phyloP scores from a whole-genome alignment of 306 rosid genomes.

The Malus orientalis region DNA sequence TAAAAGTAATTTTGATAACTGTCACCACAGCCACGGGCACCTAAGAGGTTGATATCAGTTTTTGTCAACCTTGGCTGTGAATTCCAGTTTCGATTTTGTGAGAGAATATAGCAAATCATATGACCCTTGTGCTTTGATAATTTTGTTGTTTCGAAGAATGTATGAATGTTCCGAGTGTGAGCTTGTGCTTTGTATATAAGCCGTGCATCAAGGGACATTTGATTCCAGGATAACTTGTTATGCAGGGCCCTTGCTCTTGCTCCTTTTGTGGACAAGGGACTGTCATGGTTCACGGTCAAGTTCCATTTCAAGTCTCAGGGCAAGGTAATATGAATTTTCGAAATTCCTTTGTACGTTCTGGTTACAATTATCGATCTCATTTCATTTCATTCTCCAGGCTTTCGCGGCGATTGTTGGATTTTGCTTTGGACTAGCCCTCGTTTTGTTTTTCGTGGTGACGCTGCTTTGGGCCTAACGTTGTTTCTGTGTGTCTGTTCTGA shows the following conservation, averaged over 20 bases:
- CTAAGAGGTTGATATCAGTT: too few relatives aligned
- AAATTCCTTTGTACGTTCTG: not conserved
- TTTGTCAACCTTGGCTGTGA: too few relatives aligned
- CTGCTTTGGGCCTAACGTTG: conserved; percentile 58
- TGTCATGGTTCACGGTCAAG: conserved; percentile 72
- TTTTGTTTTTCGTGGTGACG: conserved; percentile 62
- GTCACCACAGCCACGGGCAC: too few relatives aligned
- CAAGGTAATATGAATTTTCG: conserved; percentile 29
- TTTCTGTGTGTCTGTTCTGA: conserved; percentile 1
- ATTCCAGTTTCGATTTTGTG: not conserved
- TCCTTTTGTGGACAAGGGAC: conserved; percentile 68
- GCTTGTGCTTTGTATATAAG: not conserved
- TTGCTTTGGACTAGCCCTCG: conserved; percentile 62
- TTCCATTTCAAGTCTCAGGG: conserved; percentile 76
- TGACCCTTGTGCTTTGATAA: not conserved
- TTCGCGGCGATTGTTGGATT: conserved; percentile 55
- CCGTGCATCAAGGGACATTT: not conserved
- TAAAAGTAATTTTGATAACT: too few relatives aligned
- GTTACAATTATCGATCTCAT: not conserved
- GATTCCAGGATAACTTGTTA: not conserved
- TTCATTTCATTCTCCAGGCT: conserved; percentile 44
- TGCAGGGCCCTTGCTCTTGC: conserved; percentile 86
- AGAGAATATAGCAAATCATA: too few relatives aligned
- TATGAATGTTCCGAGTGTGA: not conserved
- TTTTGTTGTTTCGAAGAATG: not conserved